A percentile compares a stretch with the other conserved stretches of the same genome.
Conservation (phyloP, 106 monocot species). For the Dendrobium officinale region DNA sequence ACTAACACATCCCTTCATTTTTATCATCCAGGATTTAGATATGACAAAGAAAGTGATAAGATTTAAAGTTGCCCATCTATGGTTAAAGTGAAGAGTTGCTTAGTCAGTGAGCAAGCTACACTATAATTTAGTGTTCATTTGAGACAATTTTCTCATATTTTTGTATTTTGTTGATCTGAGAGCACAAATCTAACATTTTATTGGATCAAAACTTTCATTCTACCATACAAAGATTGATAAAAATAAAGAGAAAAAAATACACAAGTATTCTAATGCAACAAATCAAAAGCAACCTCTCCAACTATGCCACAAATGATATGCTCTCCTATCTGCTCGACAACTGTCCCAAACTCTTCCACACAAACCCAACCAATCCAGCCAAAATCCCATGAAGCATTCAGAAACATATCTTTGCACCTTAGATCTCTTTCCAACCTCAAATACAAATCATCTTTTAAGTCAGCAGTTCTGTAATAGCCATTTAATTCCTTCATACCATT, state of each 20-base stretch:
- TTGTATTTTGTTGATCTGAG: too few species aligned
- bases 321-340: constrained; percentile 24
- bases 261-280: neutral
- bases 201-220: too few species aligned
- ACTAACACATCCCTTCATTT: too few species aligned
- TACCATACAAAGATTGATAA: too few species aligned
- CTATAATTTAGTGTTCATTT: too few species aligned
- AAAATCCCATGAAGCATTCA: constrained; percentile 31
- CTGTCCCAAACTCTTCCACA: constrained; percentile 16
- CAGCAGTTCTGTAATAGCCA: neutral
- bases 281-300: constrained; percentile 26
- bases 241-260: neutral
- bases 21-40: too few species aligned
- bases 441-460: constrained; percentile 15
- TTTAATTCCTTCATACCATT: constrained; percentile 13
- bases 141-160: too few species aligned
- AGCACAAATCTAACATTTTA: too few species aligned
- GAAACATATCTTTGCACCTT: constrained; percentile 12
- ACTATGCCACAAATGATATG: constrained; percentile 17
- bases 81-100: too few species aligned
- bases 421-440: constrained; percentile 40
- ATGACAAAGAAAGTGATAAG: too few species aligned
- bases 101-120: too few species aligned
- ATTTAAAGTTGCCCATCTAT: too few species aligned
- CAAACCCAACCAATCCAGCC: constrained; percentile 27